Evolutionary conservation across 306 rosid genomes (phyloP), one percentile per base, ranked within the genome.

Genomic region (Herpetospermum pedunculosum): DNA sequence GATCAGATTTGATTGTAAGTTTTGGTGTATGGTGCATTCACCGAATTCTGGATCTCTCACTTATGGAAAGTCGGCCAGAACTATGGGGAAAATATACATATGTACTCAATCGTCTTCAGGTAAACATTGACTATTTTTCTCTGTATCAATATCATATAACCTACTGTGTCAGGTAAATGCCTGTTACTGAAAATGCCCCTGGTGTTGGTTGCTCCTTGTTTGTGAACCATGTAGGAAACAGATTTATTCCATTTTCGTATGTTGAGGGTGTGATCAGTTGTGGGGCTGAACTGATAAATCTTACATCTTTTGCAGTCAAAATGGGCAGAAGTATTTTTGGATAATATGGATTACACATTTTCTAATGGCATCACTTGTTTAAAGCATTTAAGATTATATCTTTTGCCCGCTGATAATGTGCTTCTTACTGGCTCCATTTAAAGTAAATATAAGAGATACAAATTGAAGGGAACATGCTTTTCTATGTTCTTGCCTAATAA

Each of bases 1-100:
- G 77, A 80, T 62, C 87, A 70, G 96, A 92, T 57, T 76, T 95
- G 79, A 77, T 95, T 32, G 77, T 86, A 75, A 95, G 97, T 92
- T 95, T 95, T 47, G 99, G 99, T 32, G 97, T 95, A 41, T 95
- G 99, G 99, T 95, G 99, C 83, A 89, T 95, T 83, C 97, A 89
- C 77, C 89, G 97, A 43, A 80, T 95, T 74, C 96, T 95, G 63
- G 92, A 92, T 70, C 90, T 95, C 44, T 91, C 92, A 72, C 80
- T 89, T 49, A 84, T 92, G 96, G 99, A 95, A 81, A 95, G 99
- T 82, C 92, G 99, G 37, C 99, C 99, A 76, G 97, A 95, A 88
- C 89, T 95, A 35, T 95, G 99, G 99, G 99, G 99, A 12, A 92
- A 86, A 78, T 95, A 95, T 80, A 95, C 99, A 3, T 95, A 82